Evolutionary conservation across 169 alveolate genomes (phyloP).

Genomic region (Plasmodium yoelii): DNA sequence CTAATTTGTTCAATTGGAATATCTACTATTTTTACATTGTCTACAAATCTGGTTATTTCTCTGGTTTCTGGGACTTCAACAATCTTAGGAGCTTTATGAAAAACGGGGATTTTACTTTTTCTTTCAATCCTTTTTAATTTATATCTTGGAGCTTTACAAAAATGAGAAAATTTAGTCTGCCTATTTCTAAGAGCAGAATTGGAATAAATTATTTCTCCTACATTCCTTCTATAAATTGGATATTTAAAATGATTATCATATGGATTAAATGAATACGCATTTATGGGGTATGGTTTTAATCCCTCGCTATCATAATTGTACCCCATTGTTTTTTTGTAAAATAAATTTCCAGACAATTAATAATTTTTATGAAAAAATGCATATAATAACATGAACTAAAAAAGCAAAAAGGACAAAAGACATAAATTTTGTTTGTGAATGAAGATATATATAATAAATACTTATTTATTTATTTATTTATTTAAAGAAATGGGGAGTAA

Average conservation of each 20-base stretch:
- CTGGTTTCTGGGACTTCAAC: constrained; percentile 81
- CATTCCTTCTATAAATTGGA: constrained; percentile 16
- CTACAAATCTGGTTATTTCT: constrained; percentile 75
- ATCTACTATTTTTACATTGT: constrained; percentile 67
- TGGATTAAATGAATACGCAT: constrained; percentile 44
- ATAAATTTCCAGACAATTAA: constrained; percentile 1
- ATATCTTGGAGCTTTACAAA: constrained; percentile 36
- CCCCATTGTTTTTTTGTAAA: constrained; percentile 23
- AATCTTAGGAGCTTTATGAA: constrained; percentile 65
- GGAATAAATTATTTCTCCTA: constrained; percentile 15
- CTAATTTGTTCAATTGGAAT: constrained; percentile 80
- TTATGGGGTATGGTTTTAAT: constrained; percentile 12
- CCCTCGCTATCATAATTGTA: constrained; percentile 5
- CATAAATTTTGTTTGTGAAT: constrained; percentile 1
- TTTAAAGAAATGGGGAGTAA: no score
- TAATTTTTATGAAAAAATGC: constrained; percentile 3
- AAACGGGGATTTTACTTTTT: constrained; percentile 44
- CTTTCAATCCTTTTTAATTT: constrained; percentile 24
- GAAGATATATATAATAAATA: not conserved
- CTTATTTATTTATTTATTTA: no score
- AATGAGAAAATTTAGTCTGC: constrained; percentile 10
- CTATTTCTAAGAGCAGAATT: constrained; percentile 23
- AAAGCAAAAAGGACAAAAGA: not conserved
- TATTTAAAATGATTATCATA: constrained; percentile 33
- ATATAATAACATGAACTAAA: constrained; percentile 8